Conservation (phyloP, 179 eudicot species). For the Pouteria campechiana region DNA sequence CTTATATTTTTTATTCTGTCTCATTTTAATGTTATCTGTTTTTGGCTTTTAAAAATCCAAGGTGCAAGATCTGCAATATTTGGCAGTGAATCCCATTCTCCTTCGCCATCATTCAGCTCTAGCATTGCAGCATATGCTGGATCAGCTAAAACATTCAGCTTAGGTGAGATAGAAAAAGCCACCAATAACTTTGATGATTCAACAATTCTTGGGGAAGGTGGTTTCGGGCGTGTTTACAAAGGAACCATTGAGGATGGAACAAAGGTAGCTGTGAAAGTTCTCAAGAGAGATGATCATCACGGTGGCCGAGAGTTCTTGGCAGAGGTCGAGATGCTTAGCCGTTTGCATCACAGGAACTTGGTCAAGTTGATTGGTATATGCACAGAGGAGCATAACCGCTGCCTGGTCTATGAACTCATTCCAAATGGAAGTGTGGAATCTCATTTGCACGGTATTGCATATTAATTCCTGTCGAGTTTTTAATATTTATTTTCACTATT, state of each 20-base stretch:
- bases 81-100: constrained; percentile 63
- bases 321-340: constrained; percentile 93
- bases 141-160: constrained; percentile 69
- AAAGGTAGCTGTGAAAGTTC: constrained; percentile 77
- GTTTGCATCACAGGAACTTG: constrained; percentile 91
- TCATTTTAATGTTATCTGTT: too few relatives aligned
- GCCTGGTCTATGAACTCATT: constrained; percentile 79
- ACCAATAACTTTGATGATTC: constrained; percentile 58
- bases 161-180: constrained; percentile 60
- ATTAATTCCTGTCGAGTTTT: neutral
- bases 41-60: neutral
- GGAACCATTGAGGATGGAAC: constrained; percentile 78
- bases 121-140: constrained; percentile 66
- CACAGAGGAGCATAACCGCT: constrained; percentile 56
- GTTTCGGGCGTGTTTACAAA: constrained; percentile 81
- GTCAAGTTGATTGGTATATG: constrained; percentile 92
- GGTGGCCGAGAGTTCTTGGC: constrained; percentile 92
- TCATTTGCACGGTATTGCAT: constrained; percentile 80
- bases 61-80: constrained; percentile 1
- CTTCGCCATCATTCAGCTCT: constrained; percentile 52
- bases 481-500: neutral
- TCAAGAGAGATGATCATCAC: constrained; percentile 87
- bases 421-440: constrained; percentile 94
- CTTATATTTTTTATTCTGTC: too few relatives aligned
- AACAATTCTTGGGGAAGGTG: constrained; percentile 85